Base-by-base conservation (phyloP, 129 eudicot genomes). In the Sambucus nigra region DNA sequence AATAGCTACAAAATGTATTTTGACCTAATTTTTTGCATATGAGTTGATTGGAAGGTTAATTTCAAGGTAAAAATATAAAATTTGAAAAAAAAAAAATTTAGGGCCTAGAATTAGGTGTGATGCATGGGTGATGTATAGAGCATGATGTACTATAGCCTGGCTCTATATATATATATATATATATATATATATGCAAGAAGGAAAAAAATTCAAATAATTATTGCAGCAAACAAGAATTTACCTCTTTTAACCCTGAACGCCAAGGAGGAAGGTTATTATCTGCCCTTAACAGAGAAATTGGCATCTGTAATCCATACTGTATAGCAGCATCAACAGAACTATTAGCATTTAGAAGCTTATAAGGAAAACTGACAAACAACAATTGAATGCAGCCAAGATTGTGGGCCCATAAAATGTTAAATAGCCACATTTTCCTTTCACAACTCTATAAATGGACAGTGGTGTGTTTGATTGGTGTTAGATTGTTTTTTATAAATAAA, bases 201-300 rank as follows among this genome's bases (percentile, higher is more conserved):
- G 18, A 16, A 24, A 15, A n/a, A 21, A 3, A 1, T 38, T 13
- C 22, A 61, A 31, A 27, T 7, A 24, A 16, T 24, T 42, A 17
- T 14, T 31, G 39, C 18, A 13, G 9, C 28, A 47, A 38, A 49
- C n/a, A 18, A 65, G 5, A 17, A 41, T 16, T 56, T 73, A 91
- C 95, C 94, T 91, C 99, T 67, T 73, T 67, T 55, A 91, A 66
- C 26, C 87, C 94, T 18, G 94, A 42, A 31, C 91, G 99, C 94
- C 99, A 91, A 21, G 95, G 99, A 66, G 99, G 99, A 73, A 91
- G 99, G 65, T 91, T 91, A 70, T 86, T 91, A 65, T 91, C 99
- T 52, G 99, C 99, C 77, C 95, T 73, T 60, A 91, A 59, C 16
- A 91, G 63, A 32, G 89, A 69, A 55, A 91, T 42, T 7, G 99